phyloP scores from a whole-genome alignment of 2,329 filamentous ascomycete genomes.

The Phoma sp. region DNA sequence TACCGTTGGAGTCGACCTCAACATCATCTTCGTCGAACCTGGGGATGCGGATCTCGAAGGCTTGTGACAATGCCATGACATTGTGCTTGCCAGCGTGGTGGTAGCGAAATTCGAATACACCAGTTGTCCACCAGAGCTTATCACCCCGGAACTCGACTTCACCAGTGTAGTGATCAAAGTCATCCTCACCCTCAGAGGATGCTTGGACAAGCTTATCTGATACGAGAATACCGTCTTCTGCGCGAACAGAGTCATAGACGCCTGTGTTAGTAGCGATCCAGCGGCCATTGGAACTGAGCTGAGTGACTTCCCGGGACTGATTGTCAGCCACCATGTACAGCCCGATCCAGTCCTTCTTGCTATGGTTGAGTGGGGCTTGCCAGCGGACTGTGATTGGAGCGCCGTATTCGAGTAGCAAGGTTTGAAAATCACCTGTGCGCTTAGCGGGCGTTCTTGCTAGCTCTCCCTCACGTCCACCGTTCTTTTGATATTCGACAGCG shows the following conservation, averaged over 20 bases:
- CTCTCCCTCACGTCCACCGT: conserved; percentile 75
- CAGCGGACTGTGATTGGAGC: conserved; percentile 88
- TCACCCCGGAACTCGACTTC: conserved; percentile 89
- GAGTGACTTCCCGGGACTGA: conserved; percentile 79
- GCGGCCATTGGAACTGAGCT: conserved; percentile 82
- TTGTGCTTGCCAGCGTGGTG: conserved; percentile 92
- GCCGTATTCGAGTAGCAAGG: conserved; percentile 84
- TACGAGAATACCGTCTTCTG: conserved; percentile 76
- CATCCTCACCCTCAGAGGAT: conserved; percentile 52
- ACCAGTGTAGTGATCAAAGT: conserved; percentile 70
- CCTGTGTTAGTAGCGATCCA: conserved; percentile 84
- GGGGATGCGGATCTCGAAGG: conserved; percentile 86
- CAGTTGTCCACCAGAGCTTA: conserved; percentile 96
- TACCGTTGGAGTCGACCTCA: conserved; percentile 63
- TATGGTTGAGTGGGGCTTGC: conserved; percentile 86
- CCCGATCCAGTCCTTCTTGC: conserved; percentile 92
- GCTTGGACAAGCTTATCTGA: conserved; percentile 66
- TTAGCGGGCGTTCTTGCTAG: conserved; percentile 70
- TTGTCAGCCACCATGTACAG: conserved; percentile 97
- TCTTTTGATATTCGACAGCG: conserved; percentile 62
- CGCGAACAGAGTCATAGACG: conserved; percentile 74
- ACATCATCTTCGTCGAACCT: conserved; percentile 79
- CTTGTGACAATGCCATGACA: conserved; percentile 90
- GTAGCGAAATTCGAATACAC: conserved; percentile 95
- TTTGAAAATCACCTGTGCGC: conserved; percentile 68